A percentile compares a stretch with the other conserved stretches of the same genome.
phyloP scores from a whole-genome alignment of 441 rosid species.

The Erodium trifolium region DNA sequence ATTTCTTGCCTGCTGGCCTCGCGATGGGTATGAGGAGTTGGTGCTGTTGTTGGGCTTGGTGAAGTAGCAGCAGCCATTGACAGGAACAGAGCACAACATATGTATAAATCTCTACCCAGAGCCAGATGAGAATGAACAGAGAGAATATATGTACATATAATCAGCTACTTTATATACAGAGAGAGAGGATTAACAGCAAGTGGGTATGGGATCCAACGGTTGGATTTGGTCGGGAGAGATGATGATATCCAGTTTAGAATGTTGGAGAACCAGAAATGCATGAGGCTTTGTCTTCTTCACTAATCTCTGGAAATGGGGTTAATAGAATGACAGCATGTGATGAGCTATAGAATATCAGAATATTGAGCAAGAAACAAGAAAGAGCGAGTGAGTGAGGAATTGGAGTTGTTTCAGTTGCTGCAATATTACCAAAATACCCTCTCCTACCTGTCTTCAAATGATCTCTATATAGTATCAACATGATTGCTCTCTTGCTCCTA shows the following conservation, averaged over 20 bases:
- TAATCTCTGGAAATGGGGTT: slow-evolving; percentile 9
- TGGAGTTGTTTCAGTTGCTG: neutral
- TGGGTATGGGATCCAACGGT: slow-evolving; percentile 23
- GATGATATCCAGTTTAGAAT: slow-evolving; percentile 34
- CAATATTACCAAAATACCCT: slow-evolving; percentile 8
- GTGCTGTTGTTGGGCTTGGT: too few relatives aligned
- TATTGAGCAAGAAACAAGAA: neutral
- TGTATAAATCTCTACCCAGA: neutral
- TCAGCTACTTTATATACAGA: too few relatives aligned
- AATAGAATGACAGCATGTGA: slow-evolving; percentile 2
- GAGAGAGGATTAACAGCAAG: too few relatives aligned
- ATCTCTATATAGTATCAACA: neutral
- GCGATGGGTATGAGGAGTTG: too few relatives aligned
- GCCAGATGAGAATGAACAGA: slow-evolving; percentile 4
- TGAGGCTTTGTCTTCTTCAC: slow-evolving; percentile 17
- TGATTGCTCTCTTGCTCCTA: neutral
- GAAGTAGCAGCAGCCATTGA: slow-evolving; percentile 44
- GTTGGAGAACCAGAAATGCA: slow-evolving; percentile 23
- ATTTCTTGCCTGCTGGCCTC: slow-evolving; percentile 43
- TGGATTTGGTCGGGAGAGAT: slow-evolving; percentile 29
- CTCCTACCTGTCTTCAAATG: neutral
- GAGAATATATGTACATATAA: too few relatives aligned
- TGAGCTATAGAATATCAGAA: neutral
- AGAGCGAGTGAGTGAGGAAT: neutral
- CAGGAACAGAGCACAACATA: slow-evolving; percentile 16